These are phyloP conservation scores for Gremmenia infestans DNA, from an alignment of 2,329 filamentous ascomycete species.

Conservation along the genomic window DNA sequence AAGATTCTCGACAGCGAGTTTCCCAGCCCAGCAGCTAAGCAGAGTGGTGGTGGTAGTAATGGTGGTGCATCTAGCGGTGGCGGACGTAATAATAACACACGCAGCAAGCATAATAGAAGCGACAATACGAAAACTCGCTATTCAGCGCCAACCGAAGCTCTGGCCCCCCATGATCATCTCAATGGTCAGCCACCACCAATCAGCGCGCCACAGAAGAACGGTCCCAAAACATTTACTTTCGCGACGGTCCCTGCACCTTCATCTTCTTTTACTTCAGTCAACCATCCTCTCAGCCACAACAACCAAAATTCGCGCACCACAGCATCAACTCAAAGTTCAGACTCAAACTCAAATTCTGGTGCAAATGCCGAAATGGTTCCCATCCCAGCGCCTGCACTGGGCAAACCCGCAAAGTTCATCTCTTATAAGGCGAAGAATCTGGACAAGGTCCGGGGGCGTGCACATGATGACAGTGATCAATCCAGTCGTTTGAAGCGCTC, in stretches of 20 bases:
- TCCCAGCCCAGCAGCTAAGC: constrained; percentile 3
- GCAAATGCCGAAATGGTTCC: constrained; percentile 10
- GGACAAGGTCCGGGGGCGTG: constrained; percentile 9
- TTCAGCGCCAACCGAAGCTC: constrained; percentile 26
- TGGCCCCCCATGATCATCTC: constrained; percentile 16
- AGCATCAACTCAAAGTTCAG: not conserved
- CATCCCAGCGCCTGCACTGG: constrained; percentile 3
- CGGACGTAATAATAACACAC: not conserved
- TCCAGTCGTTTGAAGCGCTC: constrained; percentile 22
- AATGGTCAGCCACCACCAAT: constrained; percentile 24
- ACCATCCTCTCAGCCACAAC: not conserved
- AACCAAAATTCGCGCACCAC: constrained; percentile 5
- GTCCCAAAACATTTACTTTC: constrained; percentile 27
- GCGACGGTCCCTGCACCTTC: constrained; percentile 17
- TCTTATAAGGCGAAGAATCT: constrained; percentile 19
- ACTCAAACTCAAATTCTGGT: not conserved
- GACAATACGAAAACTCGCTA: constrained; percentile 18
- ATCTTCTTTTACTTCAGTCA: constrained; percentile 6
- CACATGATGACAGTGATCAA: constrained; percentile 19
- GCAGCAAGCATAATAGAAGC: not conserved
- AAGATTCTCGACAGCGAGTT: constrained; percentile 17
- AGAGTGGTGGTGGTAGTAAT: not conserved
- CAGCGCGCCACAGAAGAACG: constrained; percentile 15
- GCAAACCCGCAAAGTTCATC: constrained; percentile 1
- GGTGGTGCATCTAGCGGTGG: not conserved